These are phyloP conservation scores for Globisporangium recalcitrans DNA, from an alignment of 352 stramenopile genomes.

Conservation along the genomic window DNA sequence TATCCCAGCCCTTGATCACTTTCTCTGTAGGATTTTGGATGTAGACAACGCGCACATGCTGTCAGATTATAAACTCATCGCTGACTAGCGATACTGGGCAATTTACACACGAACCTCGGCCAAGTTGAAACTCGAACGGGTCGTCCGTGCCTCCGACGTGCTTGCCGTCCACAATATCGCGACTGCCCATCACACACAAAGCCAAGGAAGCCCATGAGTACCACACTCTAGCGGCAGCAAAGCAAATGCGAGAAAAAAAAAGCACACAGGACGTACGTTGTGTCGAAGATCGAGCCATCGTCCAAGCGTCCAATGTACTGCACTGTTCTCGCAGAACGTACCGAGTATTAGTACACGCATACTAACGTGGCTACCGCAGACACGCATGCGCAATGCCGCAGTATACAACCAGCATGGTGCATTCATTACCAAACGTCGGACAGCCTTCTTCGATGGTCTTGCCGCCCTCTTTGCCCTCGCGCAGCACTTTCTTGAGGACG, in stretches of 20 bases:
- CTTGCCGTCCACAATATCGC: constrained; percentile 76
- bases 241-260: not conserved
- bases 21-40: constrained; percentile 40
- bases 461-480: constrained; percentile 42
- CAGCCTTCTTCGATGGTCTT: constrained; percentile 73
- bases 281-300: constrained; percentile 87
- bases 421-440: constrained; percentile 63
- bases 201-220: not conserved
- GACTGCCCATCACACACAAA: constrained; percentile 24
- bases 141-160: constrained; percentile 81
- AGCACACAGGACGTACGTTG: constrained; percentile 38
- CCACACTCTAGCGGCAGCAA: not conserved
- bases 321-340: constrained; percentile 26
- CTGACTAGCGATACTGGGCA: not conserved
- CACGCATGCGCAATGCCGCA: not conserved
- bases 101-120: constrained; percentile 37
- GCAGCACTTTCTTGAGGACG: constrained; percentile 80
- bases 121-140: constrained; percentile 81
- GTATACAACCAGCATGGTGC: not conserved
- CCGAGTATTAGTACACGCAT: not conserved
- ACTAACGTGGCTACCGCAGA: no score
- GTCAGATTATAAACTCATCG: not conserved
- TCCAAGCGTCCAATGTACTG: constrained; percentile 79
- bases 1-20: constrained; percentile 85
- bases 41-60: not conserved